Conservation (phyloP, 148 eudicot genomes). For the Rhododendron henanense region DNA sequence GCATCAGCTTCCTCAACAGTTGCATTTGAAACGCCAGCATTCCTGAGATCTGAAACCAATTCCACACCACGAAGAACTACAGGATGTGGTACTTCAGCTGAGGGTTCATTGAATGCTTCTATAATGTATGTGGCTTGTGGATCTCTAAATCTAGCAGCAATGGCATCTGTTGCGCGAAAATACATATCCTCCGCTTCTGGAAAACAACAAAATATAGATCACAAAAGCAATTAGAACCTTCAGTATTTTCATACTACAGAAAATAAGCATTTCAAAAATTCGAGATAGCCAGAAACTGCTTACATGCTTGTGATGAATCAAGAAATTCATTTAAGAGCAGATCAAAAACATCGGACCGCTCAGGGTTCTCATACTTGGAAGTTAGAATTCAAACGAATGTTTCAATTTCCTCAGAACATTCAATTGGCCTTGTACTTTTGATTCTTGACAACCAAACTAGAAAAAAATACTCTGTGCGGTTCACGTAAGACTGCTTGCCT, state of each 20-base stretch:
- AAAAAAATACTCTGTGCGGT: background rate
- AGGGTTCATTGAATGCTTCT: constrained; percentile 35
- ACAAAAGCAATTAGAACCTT: background rate
- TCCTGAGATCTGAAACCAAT: constrained; percentile 43
- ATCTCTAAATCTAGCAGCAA: constrained; percentile 55
- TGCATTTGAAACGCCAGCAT: constrained; percentile 26
- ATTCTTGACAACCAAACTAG: background rate
- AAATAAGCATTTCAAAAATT: background rate
- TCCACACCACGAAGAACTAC: constrained; percentile 56
- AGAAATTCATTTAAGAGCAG: background rate
- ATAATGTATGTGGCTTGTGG: constrained; percentile 55
- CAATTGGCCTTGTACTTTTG: background rate
- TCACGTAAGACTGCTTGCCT: background rate
- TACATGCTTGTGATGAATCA: background rate
- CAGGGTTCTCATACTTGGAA: background rate
- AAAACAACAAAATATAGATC: constrained; percentile 2
- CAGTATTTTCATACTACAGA: background rate
- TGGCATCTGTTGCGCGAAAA: constrained; percentile 43
- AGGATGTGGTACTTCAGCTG: constrained; percentile 39
- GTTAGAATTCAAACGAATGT: background rate
- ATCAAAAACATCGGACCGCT: background rate
- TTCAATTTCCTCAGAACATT: no score
- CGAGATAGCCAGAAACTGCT: background rate
- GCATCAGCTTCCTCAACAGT: constrained; percentile 23
- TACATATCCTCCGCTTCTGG: constrained; percentile 57